Evolutionary conservation across 2,329 filamentous ascomycete species (phyloP).

Genomic region (Epichloe festucae): DNA sequence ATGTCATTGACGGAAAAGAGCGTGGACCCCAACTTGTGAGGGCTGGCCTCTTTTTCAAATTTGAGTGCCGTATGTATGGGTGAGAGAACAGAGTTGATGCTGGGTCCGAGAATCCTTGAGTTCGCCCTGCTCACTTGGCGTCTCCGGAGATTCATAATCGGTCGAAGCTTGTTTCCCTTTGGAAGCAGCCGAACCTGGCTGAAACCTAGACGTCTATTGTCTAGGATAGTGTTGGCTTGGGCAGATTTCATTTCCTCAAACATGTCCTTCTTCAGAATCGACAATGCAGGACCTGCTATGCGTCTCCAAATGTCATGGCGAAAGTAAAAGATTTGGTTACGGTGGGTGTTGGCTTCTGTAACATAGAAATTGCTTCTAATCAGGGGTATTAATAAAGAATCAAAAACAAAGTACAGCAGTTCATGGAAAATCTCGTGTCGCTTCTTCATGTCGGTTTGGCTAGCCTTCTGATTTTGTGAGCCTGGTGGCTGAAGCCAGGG

Average conservation of each 20-base stretch:
- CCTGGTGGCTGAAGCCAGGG: slow-evolving; percentile 56
- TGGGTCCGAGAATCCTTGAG: slow-evolving; percentile 45
- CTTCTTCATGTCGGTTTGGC: slow-evolving; percentile 60
- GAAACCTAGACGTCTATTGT: slow-evolving; percentile 55
- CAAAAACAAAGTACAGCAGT: slow-evolving; percentile 84
- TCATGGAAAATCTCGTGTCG: slow-evolving; percentile 69
- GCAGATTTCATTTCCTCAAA: slow-evolving; percentile 61
- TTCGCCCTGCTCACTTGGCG: slow-evolving; percentile 42
- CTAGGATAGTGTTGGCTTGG: slow-evolving; percentile 44
- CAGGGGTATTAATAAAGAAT: slow-evolving; percentile 80
- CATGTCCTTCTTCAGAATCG: slow-evolving; percentile 53
- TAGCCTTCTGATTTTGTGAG: slow-evolving; percentile 40
- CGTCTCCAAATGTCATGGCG: slow-evolving; percentile 83
- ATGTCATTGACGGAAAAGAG: slow-evolving; percentile 75
- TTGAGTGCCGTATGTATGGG: slow-evolving; percentile 68
- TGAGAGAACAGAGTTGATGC: slow-evolving; percentile 40
- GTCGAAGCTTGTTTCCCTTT: slow-evolving; percentile 63
- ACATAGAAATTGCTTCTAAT: slow-evolving; percentile 85
- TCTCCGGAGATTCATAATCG: slow-evolving; percentile 76
- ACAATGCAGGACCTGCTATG: slow-evolving; percentile 60
- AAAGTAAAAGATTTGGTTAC: slow-evolving; percentile 81
- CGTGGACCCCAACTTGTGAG: slow-evolving; percentile 58
- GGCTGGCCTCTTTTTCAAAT: slow-evolving; percentile 53
- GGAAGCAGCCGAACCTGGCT: slow-evolving; percentile 67
- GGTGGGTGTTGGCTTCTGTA: slow-evolving; percentile 73